Percentiles rank a stretch among this genome's conserved stretches.
These are phyloP conservation scores for Metarhizium rileyi DNA, from an alignment of 2,329 filamentous ascomycete genomes.

Conservation along the genomic window DNA sequence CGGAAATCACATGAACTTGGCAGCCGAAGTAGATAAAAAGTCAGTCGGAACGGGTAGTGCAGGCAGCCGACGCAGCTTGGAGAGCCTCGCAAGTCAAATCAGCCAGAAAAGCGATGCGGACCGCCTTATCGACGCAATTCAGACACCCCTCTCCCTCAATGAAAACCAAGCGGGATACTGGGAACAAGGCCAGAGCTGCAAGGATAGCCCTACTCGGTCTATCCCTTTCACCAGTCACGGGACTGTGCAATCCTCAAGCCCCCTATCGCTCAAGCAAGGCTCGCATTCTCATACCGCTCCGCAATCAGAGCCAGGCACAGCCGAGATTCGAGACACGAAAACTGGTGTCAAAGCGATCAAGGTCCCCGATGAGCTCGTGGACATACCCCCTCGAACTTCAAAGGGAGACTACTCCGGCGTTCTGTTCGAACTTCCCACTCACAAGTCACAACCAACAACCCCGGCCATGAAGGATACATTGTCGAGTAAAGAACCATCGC, in stretches of 20 bases:
- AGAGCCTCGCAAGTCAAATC: slow-evolving; percentile 30
- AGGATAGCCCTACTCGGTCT: slow-evolving; percentile 7
- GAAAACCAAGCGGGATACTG: slow-evolving; percentile 26
- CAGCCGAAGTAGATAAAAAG: slow-evolving; percentile 7
- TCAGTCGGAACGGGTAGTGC: slow-evolving; percentile 11
- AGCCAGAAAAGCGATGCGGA: slow-evolving; percentile 56
- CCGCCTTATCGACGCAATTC: slow-evolving; percentile 61
- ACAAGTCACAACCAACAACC: slow-evolving; percentile 5
- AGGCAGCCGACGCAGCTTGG: slow-evolving; percentile 23
- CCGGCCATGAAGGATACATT: slow-evolving; percentile 13
- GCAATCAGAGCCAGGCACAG: slow-evolving; percentile 22
- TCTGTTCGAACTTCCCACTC: slow-evolving; percentile 28
- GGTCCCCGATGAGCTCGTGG: slow-evolving; percentile 36
- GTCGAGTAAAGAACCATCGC: slow-evolving; percentile 15
- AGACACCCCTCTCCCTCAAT: slow-evolving; percentile 42
- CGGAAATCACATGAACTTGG: slow-evolving; percentile 18
- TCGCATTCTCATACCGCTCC: background rate
- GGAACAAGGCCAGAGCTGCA: slow-evolving; percentile 7
- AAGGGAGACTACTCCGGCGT: slow-evolving; percentile 23
- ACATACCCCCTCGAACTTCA: slow-evolving; percentile 22
- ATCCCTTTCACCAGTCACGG: slow-evolving; percentile 5
- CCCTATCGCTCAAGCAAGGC: background rate
- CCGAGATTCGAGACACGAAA: slow-evolving; percentile 32
- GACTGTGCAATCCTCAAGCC: slow-evolving; percentile 10
- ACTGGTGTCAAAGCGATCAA: slow-evolving; percentile 38